These are phyloP conservation scores for Malus sylvestris DNA, from an alignment of 306 rosid species.

Conservation along the genomic window DNA sequence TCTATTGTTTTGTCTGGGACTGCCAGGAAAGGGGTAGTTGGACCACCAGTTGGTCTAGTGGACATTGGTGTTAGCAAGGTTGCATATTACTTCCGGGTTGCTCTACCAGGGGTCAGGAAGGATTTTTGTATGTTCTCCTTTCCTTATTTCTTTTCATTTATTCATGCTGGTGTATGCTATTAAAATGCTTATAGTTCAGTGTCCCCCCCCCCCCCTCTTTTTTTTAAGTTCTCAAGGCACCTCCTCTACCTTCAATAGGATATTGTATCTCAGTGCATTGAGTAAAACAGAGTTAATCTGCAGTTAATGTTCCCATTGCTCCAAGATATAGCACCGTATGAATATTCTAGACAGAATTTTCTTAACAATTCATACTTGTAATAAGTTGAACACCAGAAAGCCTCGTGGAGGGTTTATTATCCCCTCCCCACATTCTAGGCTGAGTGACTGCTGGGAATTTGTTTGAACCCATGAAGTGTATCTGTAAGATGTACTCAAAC, in stretches of 20 bases:
- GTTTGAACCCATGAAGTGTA: not conserved
- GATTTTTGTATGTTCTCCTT: constrained; percentile 35
- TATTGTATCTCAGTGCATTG: not conserved
- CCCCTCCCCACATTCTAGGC: not conserved
- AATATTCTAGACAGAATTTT: not conserved
- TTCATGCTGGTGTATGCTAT: not conserved
- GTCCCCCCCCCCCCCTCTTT: not conserved
- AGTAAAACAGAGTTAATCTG: not conserved
- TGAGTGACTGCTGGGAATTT: not conserved
- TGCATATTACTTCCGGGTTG: constrained; percentile 64
- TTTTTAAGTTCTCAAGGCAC: not conserved
- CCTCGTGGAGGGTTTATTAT: not conserved
- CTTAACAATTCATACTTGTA: not conserved
- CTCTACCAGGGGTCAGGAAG: constrained; percentile 66
- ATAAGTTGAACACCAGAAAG: not conserved
- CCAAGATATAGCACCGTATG: not conserved
- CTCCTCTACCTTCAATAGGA: not conserved
- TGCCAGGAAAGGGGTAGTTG: constrained; percentile 36
- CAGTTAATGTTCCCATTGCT: not conserved
- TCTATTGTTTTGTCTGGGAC: constrained; percentile 49
- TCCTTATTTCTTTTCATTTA: constrained; percentile 10
- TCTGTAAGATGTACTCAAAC: not conserved
- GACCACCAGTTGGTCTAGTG: constrained; percentile 57
- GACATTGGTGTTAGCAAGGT: constrained; percentile 48
- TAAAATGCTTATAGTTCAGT: not conserved